Percentiles rank a stretch among this genome's conserved stretches.
Evolutionary conservation across 176 grass and related monocot genomes (phyloP).

Genomic region (Poa annua): DNA sequence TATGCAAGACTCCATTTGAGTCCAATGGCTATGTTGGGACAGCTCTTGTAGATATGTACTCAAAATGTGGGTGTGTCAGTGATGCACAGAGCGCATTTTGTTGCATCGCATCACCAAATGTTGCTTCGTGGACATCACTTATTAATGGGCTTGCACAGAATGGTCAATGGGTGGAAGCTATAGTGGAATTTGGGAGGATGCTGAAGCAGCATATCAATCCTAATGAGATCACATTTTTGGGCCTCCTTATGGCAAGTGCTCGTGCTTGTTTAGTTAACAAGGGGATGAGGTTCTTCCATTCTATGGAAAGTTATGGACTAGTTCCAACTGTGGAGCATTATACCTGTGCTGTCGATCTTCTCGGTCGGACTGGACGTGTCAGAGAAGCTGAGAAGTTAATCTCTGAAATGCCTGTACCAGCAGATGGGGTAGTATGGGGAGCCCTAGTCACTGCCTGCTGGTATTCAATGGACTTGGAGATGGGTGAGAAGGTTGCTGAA

Average conservation of each 20-base stretch:
- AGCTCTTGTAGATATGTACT: constrained; percentile 67
- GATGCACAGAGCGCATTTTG: constrained; percentile 52
- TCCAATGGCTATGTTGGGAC: constrained; percentile 56
- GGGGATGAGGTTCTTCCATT: constrained; percentile 50
- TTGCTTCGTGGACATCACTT: constrained; percentile 69
- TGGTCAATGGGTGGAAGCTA: constrained; percentile 56
- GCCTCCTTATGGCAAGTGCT: constrained; percentile 53
- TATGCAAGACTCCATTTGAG: constrained; percentile 55
- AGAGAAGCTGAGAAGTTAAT: constrained; percentile 63
- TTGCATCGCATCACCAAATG: constrained; percentile 44
- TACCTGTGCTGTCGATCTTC: constrained; percentile 63
- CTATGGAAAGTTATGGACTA: constrained; percentile 53
- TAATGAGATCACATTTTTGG: constrained; percentile 60
- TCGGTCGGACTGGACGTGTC: constrained; percentile 40
- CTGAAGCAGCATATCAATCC: constrained; percentile 51
- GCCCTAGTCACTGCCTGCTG: constrained; percentile 57
- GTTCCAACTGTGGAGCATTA: constrained; percentile 56
- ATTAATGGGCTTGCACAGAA: constrained; percentile 64
- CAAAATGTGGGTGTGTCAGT: constrained; percentile 57
- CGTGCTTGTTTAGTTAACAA: constrained; percentile 49
- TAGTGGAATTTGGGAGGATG: constrained; percentile 60
- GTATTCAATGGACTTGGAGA: constrained; percentile 55
- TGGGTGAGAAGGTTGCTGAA: constrained; percentile 52
- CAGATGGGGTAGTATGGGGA: constrained; percentile 58
- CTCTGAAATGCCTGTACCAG: constrained; percentile 47